Percentiles rank a stretch among this genome's conserved stretches.
phyloP scores from a whole-genome alignment of 441 rosid genomes.

The Euphorbia celastroides region DNA sequence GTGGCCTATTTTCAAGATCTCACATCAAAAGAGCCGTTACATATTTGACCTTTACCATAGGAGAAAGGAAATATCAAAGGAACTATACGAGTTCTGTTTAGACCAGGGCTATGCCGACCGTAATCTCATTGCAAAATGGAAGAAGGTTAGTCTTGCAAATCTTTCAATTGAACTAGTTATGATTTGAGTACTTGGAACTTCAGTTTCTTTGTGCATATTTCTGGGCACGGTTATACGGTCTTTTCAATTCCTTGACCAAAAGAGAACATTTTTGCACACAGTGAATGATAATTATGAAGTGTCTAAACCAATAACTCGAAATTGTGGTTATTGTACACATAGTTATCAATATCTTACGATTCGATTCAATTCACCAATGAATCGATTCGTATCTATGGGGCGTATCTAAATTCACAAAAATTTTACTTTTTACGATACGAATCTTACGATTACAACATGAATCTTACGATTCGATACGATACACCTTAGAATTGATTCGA shows the following conservation, averaged over 20 bases:
- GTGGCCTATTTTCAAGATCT: constrained; percentile 73
- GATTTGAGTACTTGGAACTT: background rate
- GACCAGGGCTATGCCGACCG: constrained; percentile 62
- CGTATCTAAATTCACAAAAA: no score
- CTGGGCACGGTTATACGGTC: background rate
- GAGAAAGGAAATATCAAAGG: constrained; percentile 63
- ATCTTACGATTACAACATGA: no score
- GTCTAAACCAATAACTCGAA: background rate
- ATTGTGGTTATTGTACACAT: background rate
- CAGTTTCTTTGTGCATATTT: background rate
- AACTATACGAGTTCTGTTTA: constrained; percentile 67
- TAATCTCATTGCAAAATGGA: constrained; percentile 20
- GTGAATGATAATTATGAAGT: background rate
- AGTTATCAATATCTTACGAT: no score
- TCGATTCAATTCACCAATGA: no score
- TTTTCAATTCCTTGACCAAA: background rate
- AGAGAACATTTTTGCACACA: background rate
- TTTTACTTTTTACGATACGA: no score
- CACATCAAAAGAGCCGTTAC: constrained; percentile 74
- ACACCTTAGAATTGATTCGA: no score
- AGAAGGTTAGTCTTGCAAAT: constrained; percentile 17
- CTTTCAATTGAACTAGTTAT: background rate
- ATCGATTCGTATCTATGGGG: no score
- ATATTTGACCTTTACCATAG: constrained; percentile 49
- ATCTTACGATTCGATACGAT: no score